Base-by-base conservation (phyloP, 2,329 filamentous ascomycete species). In the Aurifilum marmelostoma region DNA sequence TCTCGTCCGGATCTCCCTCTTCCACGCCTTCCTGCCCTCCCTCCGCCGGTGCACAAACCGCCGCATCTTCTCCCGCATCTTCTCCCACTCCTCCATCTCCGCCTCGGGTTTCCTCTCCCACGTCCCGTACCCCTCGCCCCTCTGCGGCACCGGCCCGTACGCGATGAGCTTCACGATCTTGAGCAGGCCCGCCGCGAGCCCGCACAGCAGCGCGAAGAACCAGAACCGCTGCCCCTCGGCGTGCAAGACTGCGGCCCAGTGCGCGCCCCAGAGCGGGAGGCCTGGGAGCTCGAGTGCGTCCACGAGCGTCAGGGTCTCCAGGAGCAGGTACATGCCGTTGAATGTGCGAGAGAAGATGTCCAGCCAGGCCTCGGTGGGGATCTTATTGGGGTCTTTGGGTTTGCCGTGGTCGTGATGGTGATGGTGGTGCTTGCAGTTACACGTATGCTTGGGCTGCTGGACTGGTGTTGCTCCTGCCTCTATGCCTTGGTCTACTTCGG, bases 211-310 rank as follows among this genome's bases (percentile, higher is more conserved):
- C 0, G 85, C 85, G 52, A 89, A 86, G 72, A 92, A 86, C 91
- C 91, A 94, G 77, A 91, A 89, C 65, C 88, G 85, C 78, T 91
- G 88, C 0, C 86, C 87, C 78, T 93, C 89, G 29, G 84, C 71
- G 60, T 87, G 82, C 4, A 91, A 74, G 34, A 71, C 73, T n/a
- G 74, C 73, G 21, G 84, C 83, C 77, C 81, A 75, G 50, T 82
- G 83, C 1, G 84, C 73, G 0, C 83, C 84, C 80, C 90, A 89
- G 16, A 87, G 77, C 61, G 85, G 80, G 71, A 88, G 72, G 66
- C 80, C 80, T 56, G 78, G 73, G 24, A 85, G 76, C 24, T 75
- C 75, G 63, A 83, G 72, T 34, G 83, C 77, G 80, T 91, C 83
- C 70, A 88, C 81, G 62, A 92, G 83, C 0, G 88, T 91, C 54